Conservation (phyloP, 495 filamentous ascomycete genomes). For the Aspergillus steynii region DNA sequence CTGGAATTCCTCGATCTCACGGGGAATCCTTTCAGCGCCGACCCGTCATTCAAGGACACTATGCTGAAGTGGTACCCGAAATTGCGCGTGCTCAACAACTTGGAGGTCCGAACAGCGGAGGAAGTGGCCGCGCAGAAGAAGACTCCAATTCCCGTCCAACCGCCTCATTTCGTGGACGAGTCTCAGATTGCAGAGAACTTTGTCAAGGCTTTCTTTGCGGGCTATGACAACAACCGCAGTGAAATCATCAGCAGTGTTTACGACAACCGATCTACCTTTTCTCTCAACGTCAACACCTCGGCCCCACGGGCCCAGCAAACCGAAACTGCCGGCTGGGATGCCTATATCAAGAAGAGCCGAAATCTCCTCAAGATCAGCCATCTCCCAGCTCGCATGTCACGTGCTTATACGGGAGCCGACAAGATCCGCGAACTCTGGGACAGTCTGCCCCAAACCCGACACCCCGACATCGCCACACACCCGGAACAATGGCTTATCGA, state of each 20-base stretch:
- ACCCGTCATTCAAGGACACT: constrained; percentile 64
- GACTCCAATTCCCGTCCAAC: constrained; percentile 66
- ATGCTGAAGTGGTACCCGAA: constrained; percentile 79
- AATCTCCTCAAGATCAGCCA: constrained; percentile 73
- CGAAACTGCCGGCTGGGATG: constrained; percentile 59
- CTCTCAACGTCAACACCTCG: constrained; percentile 67
- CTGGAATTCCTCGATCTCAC: constrained; percentile 77
- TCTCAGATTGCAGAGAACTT: constrained; percentile 73
- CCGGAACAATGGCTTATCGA: constrained; percentile 76
- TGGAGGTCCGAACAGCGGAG: constrained; percentile 68
- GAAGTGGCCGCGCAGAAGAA: constrained; percentile 57
- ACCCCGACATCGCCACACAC: constrained; percentile 65
- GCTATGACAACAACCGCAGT: constrained; percentile 72
- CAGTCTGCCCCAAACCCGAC: constrained; percentile 69
- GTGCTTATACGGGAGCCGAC: constrained; percentile 62
- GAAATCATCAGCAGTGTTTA: constrained; percentile 67
- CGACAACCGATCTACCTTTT: constrained; percentile 76
- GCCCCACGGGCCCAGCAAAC: constrained; percentile 54
- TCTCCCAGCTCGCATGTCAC: constrained; percentile 57
- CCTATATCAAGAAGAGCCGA: constrained; percentile 76
- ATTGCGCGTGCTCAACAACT: constrained; percentile 69
- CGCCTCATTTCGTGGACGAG: constrained; percentile 74
- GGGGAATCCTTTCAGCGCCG: constrained; percentile 69
- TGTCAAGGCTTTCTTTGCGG: constrained; percentile 68
- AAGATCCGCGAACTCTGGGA: constrained; percentile 71